These are phyloP conservation scores for Tetracladium maxilliforme DNA, from an alignment of 2,329 filamentous ascomycete species.

Conservation along the genomic window DNA sequence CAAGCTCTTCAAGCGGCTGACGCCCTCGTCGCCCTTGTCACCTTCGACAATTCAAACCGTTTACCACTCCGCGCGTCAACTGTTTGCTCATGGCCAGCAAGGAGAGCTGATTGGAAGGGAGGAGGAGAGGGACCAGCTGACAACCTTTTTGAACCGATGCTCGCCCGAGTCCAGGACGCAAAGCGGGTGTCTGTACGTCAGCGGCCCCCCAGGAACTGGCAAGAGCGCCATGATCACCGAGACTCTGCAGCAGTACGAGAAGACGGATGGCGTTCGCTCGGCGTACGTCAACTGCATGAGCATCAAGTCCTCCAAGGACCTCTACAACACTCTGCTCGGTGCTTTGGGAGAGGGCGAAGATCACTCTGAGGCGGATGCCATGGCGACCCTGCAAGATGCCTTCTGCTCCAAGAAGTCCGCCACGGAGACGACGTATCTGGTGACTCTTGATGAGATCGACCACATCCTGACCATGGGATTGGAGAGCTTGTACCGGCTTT, in stretches of 20 bases:
- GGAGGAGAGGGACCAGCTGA: conserved; percentile 47
- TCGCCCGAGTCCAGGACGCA: conserved; percentile 39
- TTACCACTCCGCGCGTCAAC: conserved; percentile 74
- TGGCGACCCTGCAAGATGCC: conserved; percentile 51
- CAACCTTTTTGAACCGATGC: conserved; percentile 51
- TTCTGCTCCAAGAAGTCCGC: conserved; percentile 54
- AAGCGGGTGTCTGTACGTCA: conserved; percentile 83
- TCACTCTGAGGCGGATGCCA: conserved; percentile 49
- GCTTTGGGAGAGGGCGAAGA: conserved; percentile 46
- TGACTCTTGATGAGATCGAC: conserved; percentile 90
- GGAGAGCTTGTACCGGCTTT: conserved; percentile 82
- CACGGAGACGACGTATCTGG: conserved; percentile 49
- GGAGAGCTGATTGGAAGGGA: conserved; percentile 69
- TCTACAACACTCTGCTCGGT: conserved; percentile 68
- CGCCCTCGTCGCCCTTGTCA: conserved; percentile 60
- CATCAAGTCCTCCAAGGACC: conserved; percentile 73
- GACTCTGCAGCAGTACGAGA: conserved; percentile 46
- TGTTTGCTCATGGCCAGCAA: conserved; percentile 70
- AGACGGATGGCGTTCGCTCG: conserved; percentile 40
- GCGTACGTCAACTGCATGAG: conserved; percentile 96
- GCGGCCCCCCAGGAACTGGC: conserved; percentile 87
- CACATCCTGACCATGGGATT: conserved; percentile 80
- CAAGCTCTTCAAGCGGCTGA: conserved; percentile 62
- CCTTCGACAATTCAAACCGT: conserved; percentile 58
- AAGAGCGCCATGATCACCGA: conserved; percentile 90